Evolutionary conservation across 1,139 yeast species (phyloP).

Genomic region (Yamadazyma spencermartinsiae): DNA sequence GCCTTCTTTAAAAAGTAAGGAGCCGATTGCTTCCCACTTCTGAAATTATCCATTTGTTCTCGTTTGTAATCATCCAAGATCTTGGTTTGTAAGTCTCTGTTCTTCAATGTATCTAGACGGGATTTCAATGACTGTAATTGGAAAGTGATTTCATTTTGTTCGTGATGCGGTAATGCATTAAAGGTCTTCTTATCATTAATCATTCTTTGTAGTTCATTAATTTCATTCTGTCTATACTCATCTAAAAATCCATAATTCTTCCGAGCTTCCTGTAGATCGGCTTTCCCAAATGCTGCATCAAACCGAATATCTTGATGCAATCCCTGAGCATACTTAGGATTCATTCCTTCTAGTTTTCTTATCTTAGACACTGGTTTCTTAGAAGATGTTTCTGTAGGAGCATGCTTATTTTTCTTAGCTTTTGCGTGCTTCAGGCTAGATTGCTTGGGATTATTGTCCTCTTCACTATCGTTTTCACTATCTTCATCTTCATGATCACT

Average conservation of each 20-base stretch:
- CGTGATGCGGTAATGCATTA: slow-evolving; percentile 43
- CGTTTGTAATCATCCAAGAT: slow-evolving; percentile 56
- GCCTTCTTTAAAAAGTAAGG: slow-evolving; percentile 71
- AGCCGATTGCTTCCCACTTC: slow-evolving; percentile 48
- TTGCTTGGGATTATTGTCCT: slow-evolving; percentile 14
- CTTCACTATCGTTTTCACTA: slow-evolving; percentile 16
- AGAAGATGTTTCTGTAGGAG: slow-evolving; percentile 74
- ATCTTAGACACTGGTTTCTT: slow-evolving; percentile 70
- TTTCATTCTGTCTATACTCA: slow-evolving; percentile 76
- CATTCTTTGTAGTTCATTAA: slow-evolving; percentile 55
- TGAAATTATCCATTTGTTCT: slow-evolving; percentile 45
- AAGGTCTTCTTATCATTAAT: slow-evolving; percentile 57
- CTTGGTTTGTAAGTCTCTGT: slow-evolving; percentile 71
- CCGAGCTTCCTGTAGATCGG: slow-evolving; percentile 65
- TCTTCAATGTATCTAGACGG: slow-evolving; percentile 72
- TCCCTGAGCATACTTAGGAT: slow-evolving; percentile 38
- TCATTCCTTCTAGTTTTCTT: slow-evolving; percentile 75
- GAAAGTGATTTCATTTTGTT: slow-evolving; percentile 54
- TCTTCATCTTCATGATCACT: slow-evolving; percentile 13
- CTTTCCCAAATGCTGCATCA: slow-evolving; percentile 85
- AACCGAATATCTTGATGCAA: slow-evolving; percentile 81
- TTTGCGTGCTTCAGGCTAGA: background rate
- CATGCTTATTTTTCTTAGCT: slow-evolving; percentile 60
- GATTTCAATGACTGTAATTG: slow-evolving; percentile 66
- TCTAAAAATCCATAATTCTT: slow-evolving; percentile 82